Conservation (phyloP, 2,329 filamentous ascomycete genomes). For the Allantophomopsis cytisporea region DNA sequence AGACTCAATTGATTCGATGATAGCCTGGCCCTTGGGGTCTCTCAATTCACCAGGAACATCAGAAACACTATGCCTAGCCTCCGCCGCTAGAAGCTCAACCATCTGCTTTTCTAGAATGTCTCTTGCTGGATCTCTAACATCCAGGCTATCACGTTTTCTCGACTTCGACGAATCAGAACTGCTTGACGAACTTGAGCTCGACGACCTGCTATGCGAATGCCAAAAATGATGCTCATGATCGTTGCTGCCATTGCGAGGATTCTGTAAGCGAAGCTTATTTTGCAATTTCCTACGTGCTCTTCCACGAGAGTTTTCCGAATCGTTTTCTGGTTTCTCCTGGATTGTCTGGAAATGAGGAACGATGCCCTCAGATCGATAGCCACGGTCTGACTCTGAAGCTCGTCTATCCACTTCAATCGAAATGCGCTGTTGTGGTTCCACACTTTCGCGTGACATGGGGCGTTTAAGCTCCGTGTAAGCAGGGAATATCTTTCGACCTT, state of each 20-base stretch:
- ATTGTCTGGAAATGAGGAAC: conserved; percentile 18
- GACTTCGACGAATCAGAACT: conserved; percentile 47
- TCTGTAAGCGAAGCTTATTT: conserved; percentile 39
- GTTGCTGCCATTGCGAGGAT: conserved; percentile 41
- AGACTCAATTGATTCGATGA: conserved; percentile 6
- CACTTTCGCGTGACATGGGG: conserved; percentile 12
- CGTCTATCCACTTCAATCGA: conserved; percentile 6
- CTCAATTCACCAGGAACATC: conserved; percentile 4
- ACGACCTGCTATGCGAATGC: conserved; percentile 35
- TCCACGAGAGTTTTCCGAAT: conserved; percentile 37
- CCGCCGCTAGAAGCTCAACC: conserved; percentile 43
- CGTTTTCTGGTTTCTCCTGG: conserved; percentile 11
- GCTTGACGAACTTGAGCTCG: too few relatives aligned
- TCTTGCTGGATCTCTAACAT: conserved; percentile 29
- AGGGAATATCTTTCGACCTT: conserved; percentile 62
- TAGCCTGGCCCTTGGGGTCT: conserved; percentile 3
- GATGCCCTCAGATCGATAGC: conserved; percentile 13
- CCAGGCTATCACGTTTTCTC: conserved; percentile 27
- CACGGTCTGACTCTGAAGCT: conserved; percentile 8
- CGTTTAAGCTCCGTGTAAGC: conserved; percentile 19
- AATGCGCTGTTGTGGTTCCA: background rate
- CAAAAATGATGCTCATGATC: conserved; percentile 35
- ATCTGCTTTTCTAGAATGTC: conserved; percentile 48
- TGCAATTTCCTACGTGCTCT: conserved; percentile 47
- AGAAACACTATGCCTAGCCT: conserved; percentile 22